These are phyloP conservation scores for Fusarium sp. DNA, from an alignment of 2,329 filamentous ascomycete species.

Conservation along the genomic window DNA sequence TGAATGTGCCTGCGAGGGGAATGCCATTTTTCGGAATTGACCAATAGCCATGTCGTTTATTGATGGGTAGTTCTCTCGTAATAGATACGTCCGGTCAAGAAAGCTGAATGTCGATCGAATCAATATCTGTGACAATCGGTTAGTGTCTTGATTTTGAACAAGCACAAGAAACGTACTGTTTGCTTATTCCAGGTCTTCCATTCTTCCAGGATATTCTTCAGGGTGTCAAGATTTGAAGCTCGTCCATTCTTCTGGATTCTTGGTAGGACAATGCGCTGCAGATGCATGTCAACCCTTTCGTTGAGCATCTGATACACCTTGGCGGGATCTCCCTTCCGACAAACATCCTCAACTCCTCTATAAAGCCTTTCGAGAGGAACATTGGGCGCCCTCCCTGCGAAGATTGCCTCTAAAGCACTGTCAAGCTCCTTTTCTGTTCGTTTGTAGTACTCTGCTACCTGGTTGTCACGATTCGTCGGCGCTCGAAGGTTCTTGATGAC, in stretches of 20 bases:
- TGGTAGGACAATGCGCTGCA: slow-evolving; percentile 71
- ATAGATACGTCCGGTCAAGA: slow-evolving; percentile 88
- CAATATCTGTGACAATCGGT: slow-evolving; percentile 65
- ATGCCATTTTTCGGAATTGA: slow-evolving; percentile 76
- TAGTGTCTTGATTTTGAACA: slow-evolving; percentile 9
- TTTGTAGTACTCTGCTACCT: slow-evolving; percentile 82
- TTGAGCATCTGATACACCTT: slow-evolving; percentile 76
- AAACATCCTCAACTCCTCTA: slow-evolving; percentile 90
- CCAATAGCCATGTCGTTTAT: slow-evolving; percentile 85
- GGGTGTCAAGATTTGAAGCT: slow-evolving; percentile 69
- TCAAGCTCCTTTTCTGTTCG: slow-evolving; percentile 81
- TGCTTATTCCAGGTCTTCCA: slow-evolving; percentile 87
- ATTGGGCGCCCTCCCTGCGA: slow-evolving; percentile 71
- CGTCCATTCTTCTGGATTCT: slow-evolving; percentile 64
- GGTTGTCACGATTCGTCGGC: slow-evolving; percentile 65
- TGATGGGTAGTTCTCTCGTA: slow-evolving; percentile 76
- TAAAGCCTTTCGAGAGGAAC: slow-evolving; percentile 90
- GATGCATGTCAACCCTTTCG: slow-evolving; percentile 73
- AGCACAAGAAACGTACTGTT: slow-evolving; percentile 64
- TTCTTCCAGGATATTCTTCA: slow-evolving; percentile 66
- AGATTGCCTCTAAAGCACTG: slow-evolving; percentile 78
- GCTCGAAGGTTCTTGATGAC: slow-evolving; percentile 92
- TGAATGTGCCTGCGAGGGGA: slow-evolving; percentile 49
- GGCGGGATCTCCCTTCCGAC: slow-evolving; percentile 78
- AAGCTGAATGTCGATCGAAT: slow-evolving; percentile 94